Evolutionary conservation across 768 basidiomycete genomes (phyloP).

Genomic region (Leccinellum rugosiceps): DNA sequence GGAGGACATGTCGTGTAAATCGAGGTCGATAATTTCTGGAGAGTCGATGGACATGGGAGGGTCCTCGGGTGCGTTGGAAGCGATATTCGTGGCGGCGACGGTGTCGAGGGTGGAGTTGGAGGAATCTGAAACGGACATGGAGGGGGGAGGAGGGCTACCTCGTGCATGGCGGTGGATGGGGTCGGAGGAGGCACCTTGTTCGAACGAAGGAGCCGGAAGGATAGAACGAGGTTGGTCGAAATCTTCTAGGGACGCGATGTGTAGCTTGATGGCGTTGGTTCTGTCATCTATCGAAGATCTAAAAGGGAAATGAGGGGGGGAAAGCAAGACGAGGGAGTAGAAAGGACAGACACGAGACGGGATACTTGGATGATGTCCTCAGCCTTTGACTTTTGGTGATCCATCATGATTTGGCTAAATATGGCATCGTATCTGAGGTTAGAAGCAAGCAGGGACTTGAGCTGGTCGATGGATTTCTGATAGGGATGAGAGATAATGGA

Average conservation of each 20-base stretch:
- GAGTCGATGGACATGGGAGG: conserved; percentile 4
- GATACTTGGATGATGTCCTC: conserved; percentile 43
- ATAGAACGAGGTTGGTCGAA: not conserved
- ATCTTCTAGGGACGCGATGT: conserved; percentile 23
- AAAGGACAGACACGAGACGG: conserved; percentile 34
- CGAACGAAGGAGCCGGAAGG: not conserved
- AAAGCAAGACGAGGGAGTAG: not conserved
- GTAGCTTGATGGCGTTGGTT: conserved; percentile 36
- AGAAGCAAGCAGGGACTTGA: conserved; percentile 22
- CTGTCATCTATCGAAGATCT: conserved; percentile 39
- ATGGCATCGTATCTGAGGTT: conserved; percentile 16
- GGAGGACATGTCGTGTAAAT: conserved; percentile 19
- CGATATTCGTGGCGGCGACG: not conserved
- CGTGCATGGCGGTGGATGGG: not conserved
- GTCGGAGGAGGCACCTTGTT: not conserved
- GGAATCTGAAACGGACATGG: conserved; percentile 13
- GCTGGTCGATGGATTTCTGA: conserved; percentile 30
- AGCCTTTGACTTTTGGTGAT: conserved; percentile 16
- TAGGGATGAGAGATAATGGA: not conserved
- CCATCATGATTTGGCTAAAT: conserved; percentile 23
- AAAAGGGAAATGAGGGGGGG: not conserved
- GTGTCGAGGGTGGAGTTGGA: conserved; percentile 15
- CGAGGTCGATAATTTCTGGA: conserved; percentile 17
- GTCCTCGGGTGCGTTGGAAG: conserved; percentile 2
- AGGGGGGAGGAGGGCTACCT: conserved; percentile 13